Evolutionary conservation across 805 yeast species (phyloP).

Genomic region (Millerozyma acaciae): DNA sequence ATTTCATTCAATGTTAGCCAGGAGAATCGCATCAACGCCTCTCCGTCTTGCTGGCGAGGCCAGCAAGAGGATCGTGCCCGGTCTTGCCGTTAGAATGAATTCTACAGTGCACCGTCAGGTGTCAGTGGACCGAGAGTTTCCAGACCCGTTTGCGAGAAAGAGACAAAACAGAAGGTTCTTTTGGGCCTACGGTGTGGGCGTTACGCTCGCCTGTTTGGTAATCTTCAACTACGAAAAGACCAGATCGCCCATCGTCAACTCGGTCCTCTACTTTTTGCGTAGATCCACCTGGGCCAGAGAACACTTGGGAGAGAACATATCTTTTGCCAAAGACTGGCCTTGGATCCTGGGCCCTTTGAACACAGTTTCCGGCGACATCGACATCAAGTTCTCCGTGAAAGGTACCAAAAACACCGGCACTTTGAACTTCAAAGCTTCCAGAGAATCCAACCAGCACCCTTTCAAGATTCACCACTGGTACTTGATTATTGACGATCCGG

Average conservation of each 20-base stretch:
- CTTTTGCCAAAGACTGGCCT: constrained; percentile 71
- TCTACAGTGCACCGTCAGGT: background rate
- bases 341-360: constrained; percentile 87
- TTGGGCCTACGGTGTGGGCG: constrained; percentile 38
- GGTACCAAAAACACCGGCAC: constrained; percentile 60
- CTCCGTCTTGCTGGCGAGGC: background rate
- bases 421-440: constrained; percentile 65
- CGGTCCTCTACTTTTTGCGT: constrained; percentile 81
- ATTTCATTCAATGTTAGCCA: no score
- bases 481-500: constrained; percentile 22
- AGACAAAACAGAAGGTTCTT: constrained; percentile 53
- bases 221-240: constrained; percentile 93
- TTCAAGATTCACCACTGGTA: constrained; percentile 33
- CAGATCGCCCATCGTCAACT: constrained; percentile 81
- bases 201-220: constrained; percentile 39
- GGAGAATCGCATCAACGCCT: constrained; percentile 1
- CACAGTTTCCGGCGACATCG: constrained; percentile 76
- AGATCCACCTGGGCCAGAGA: constrained; percentile 64
- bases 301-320: constrained; percentile 69
- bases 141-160: constrained; percentile 65
- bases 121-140: constrained; percentile 71
- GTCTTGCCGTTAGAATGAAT: no score
- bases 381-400: constrained; percentile 63
- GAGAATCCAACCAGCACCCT: constrained; percentile 53
- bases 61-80: background rate